Conservation (phyloP, 306 rosid genomes). For the Cicer cuneatum region DNA sequence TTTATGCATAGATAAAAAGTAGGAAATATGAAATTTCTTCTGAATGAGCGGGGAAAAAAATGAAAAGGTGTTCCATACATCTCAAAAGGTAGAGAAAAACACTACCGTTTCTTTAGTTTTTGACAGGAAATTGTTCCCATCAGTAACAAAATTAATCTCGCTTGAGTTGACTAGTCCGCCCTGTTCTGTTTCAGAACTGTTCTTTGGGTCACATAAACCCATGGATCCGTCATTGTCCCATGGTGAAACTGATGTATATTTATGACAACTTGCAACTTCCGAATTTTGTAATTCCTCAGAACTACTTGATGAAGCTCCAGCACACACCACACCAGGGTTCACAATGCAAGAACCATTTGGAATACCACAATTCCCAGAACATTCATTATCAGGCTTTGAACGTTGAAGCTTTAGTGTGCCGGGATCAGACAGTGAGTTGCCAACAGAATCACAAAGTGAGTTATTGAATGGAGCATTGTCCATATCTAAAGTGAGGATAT, state of each 20-base stretch:
- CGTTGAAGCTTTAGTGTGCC: conserved; percentile 42
- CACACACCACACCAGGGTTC: conserved; percentile 42
- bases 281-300: conserved; percentile 55
- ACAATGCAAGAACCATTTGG: conserved; percentile 44
- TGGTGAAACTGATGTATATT: conserved; percentile 51
- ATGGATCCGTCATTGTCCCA: conserved; percentile 51
- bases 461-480: conserved; percentile 42
- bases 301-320: conserved; percentile 52
- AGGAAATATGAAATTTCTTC: conserved; percentile 21
- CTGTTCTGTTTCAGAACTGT: conserved; percentile 43
- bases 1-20: conserved; percentile 5
- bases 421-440: conserved; percentile 44
- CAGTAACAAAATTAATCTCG: conserved; percentile 37
- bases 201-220: conserved; percentile 50
- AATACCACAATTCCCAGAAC: conserved; percentile 39
- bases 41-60: neutral
- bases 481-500: conserved; percentile 41
- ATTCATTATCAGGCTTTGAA: conserved; percentile 44
- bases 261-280: conserved; percentile 63
- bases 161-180: conserved; percentile 44
- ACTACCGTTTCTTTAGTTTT: conserved; percentile 48
- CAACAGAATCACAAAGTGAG: conserved; percentile 44
- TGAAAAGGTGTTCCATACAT: conserved; percentile 38
- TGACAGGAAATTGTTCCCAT: conserved; percentile 39
- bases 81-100: conserved; percentile 52